phyloP scores from a whole-genome alignment of 805 yeast genomes.

The Pichia rugopelliculosa region DNA sequence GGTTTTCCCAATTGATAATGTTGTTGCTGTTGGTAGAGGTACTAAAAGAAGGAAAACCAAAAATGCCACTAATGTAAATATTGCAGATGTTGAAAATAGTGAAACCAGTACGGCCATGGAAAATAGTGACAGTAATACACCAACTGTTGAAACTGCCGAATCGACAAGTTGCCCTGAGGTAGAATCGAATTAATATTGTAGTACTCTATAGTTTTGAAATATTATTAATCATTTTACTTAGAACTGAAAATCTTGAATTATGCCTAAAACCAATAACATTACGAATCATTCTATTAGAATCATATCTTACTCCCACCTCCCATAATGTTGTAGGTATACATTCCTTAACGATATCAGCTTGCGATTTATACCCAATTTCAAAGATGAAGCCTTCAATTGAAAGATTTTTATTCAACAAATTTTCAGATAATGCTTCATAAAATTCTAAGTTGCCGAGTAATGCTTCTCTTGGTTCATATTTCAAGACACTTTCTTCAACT shows the following conservation, averaged over 20 bases:
- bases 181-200: neutral
- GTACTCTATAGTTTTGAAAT: neutral
- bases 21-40: slow-evolving; percentile 65
- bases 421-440: slow-evolving; percentile 41
- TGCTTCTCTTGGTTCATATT: slow-evolving; percentile 72
- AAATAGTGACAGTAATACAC: too few relatives aligned
- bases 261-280: slow-evolving; percentile 58
- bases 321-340: slow-evolving; percentile 8
- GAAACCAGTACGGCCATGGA: neutral
- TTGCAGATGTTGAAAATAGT: slow-evolving; percentile 5
- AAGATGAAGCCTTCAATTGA: slow-evolving; percentile 56
- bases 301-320: slow-evolving; percentile 45
- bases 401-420: slow-evolving; percentile 33
- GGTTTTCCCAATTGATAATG: slow-evolving; percentile 62
- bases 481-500: slow-evolving; percentile 56
- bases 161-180: neutral
- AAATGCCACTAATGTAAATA: neutral
- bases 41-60: slow-evolving; percentile 33
- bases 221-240: slow-evolving; percentile 14
- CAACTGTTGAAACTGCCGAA: neutral
- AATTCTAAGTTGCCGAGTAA: slow-evolving; percentile 73
- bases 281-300: slow-evolving; percentile 44
- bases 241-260: slow-evolving; percentile 6
- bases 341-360: slow-evolving; percentile 32
- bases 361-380: slow-evolving; percentile 64